Percentiles rank a stretch among this genome's conserved stretches.
phyloP scores from a whole-genome alignment of 2,329 filamentous ascomycete genomes.

The Calonectria pseudoturangicola region DNA sequence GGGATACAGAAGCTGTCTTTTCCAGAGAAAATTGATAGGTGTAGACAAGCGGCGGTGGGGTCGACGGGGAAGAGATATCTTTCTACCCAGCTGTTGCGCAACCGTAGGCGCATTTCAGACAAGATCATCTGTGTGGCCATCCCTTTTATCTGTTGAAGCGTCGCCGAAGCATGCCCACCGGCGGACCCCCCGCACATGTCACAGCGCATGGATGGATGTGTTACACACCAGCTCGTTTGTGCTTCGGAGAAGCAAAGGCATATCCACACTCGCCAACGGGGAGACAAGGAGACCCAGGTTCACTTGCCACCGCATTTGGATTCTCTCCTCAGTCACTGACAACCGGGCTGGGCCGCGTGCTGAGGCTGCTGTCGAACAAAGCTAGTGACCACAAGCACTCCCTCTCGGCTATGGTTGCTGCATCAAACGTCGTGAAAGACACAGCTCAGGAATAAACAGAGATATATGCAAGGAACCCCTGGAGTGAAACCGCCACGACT shows the following conservation, averaged over 20 bases:
- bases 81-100: slow-evolving; percentile 48
- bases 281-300: slow-evolving; percentile 42
- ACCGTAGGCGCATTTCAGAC: slow-evolving; percentile 47
- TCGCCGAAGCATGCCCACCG: slow-evolving; percentile 45
- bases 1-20: slow-evolving; percentile 40
- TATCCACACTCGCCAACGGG: slow-evolving; percentile 49
- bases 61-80: slow-evolving; percentile 47
- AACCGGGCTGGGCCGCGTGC: slow-evolving; percentile 42
- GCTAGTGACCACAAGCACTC: slow-evolving; percentile 39
- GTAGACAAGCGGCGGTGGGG: slow-evolving; percentile 40
- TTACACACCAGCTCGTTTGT: slow-evolving; percentile 48
- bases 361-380: slow-evolving; percentile 40
- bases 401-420: slow-evolving; percentile 54
- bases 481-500: slow-evolving; percentile 49
- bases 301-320: slow-evolving; percentile 44
- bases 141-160: slow-evolving; percentile 40
- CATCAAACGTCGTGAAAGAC: slow-evolving; percentile 41
- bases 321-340: slow-evolving; percentile 44
- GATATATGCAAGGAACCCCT: slow-evolving; percentile 47
- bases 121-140: slow-evolving; percentile 49
- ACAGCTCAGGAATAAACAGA: slow-evolving; percentile 35
- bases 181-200: slow-evolving; percentile 39
- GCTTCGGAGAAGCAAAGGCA: slow-evolving; percentile 36
- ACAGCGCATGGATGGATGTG: slow-evolving; percentile 38
- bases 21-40: slow-evolving; percentile 37